phyloP scores from a whole-genome alignment of 345 rosid species.

The Hypericum perforatum region DNA sequence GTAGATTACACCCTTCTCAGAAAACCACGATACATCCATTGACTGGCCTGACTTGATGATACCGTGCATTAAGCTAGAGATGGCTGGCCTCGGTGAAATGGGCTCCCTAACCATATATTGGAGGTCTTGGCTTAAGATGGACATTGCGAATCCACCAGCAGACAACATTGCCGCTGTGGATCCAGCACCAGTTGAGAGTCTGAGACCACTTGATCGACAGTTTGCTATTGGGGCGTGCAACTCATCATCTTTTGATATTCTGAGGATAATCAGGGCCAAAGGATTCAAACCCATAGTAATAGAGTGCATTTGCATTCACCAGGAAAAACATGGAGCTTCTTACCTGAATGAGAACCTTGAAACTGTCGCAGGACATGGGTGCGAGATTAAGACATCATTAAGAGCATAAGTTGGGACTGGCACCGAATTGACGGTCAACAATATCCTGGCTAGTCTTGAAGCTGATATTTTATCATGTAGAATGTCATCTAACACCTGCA shows the following conservation, averaged over 20 bases:
- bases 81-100: constrained; percentile 37
- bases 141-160: constrained; percentile 78
- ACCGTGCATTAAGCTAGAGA: constrained; percentile 51
- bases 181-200: constrained; percentile 83
- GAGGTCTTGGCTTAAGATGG: constrained; percentile 52
- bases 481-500: constrained; percentile 67
- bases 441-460: constrained; percentile 51
- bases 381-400: constrained; percentile 65
- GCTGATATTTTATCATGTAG: constrained; percentile 40
- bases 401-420: constrained; percentile 50
- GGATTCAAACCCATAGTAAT: background rate
- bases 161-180: constrained; percentile 91
- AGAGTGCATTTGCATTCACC: background rate
- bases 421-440: constrained; percentile 51
- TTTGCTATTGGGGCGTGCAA: constrained; percentile 35
- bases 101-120: constrained; percentile 94
- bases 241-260: constrained; percentile 42
- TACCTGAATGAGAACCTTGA: constrained; percentile 83
- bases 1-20: constrained; percentile 52
- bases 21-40: constrained; percentile 54
- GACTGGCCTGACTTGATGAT: constrained; percentile 36
- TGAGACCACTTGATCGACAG: constrained; percentile 81
- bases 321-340: background rate
- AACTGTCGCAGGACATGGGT: constrained; percentile 75
- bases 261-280: constrained; percentile 14